These are phyloP conservation scores for Akanthomyces lecanii DNA, from an alignment of 2,329 filamentous ascomycete genomes.

Conservation along the genomic window DNA sequence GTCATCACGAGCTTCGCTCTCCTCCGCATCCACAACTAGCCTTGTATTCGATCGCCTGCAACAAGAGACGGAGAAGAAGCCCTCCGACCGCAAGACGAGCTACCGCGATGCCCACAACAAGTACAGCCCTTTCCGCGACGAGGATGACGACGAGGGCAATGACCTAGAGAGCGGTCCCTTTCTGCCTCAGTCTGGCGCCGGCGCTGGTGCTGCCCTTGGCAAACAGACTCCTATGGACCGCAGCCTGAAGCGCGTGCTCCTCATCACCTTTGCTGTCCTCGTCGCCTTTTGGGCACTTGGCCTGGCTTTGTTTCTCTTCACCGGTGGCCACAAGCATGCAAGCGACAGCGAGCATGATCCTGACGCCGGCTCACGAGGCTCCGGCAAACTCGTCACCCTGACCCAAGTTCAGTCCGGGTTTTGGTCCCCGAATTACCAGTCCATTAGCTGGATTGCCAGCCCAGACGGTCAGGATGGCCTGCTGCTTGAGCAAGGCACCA, in stretches of 20 bases:
- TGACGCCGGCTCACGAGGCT: constrained; percentile 58
- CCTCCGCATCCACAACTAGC: constrained; percentile 80
- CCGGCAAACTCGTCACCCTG: constrained; percentile 68
- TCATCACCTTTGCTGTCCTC: constrained; percentile 58
- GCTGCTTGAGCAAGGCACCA: constrained; percentile 66
- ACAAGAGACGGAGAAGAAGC: constrained; percentile 44
- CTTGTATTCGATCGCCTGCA: constrained; percentile 74
- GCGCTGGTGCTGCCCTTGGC: constrained; percentile 26
- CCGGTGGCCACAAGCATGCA: constrained; percentile 61
- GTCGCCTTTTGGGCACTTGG: constrained; percentile 65
- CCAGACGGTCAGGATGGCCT: constrained; percentile 77
- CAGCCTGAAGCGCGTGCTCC: constrained; percentile 58
- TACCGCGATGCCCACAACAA: constrained; percentile 30
- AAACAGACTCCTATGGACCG: constrained; percentile 63
- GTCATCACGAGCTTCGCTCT: constrained; percentile 55
- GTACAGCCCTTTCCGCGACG: constrained; percentile 37
- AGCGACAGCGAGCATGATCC: constrained; percentile 64
- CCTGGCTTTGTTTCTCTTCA: constrained; percentile 61
- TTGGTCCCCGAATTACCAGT: constrained; percentile 61
- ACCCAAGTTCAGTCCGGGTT: constrained; percentile 64
- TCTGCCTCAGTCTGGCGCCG: constrained; percentile 37
- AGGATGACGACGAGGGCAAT: constrained; percentile 26
- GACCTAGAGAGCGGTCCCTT: constrained; percentile 50
- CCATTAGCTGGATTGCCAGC: constrained; percentile 73
- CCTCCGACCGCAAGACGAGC: constrained; percentile 17